Evolutionary conservation across 2,329 filamentous ascomycete species (phyloP).

Genomic region (Biscogniauxia marginata): DNA sequence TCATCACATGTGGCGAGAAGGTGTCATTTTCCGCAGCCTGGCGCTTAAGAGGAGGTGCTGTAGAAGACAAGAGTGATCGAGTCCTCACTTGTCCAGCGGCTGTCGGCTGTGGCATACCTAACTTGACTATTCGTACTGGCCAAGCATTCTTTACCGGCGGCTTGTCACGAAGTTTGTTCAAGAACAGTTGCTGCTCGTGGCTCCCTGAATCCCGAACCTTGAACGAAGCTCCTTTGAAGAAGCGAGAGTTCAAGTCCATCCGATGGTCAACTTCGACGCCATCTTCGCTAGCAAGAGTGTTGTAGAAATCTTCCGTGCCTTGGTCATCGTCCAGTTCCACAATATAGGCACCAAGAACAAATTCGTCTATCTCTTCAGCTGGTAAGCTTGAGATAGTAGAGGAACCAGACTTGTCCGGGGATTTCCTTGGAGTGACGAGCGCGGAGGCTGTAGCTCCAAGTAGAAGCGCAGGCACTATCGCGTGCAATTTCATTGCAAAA

Average conservation of each 20-base stretch:
- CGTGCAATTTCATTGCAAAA: background rate
- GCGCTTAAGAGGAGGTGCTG: background rate
- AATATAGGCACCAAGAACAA: conserved; percentile 5
- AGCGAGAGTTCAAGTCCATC: conserved; percentile 2
- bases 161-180: background rate
- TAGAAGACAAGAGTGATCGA: background rate
- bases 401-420: background rate
- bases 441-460: background rate
- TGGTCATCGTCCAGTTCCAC: conserved; percentile 3
- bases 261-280: conserved; percentile 5
- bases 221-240: conserved; percentile 10
- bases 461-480: background rate
- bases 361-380: background rate
- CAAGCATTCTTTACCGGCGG: background rate
- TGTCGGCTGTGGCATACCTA: background rate
- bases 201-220: background rate
- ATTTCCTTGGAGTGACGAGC: background rate
- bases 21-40: background rate
- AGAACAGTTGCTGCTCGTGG: background rate
- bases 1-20: conserved; percentile 7
- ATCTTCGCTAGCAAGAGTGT: conserved; percentile 1
- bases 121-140: background rate
- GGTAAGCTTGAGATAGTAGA: background rate
- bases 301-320: background rate
- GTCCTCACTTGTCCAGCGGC: background rate